Conservation (phyloP, 352 stramenopile genomes). For the Aphanomyces astaci region DNA sequence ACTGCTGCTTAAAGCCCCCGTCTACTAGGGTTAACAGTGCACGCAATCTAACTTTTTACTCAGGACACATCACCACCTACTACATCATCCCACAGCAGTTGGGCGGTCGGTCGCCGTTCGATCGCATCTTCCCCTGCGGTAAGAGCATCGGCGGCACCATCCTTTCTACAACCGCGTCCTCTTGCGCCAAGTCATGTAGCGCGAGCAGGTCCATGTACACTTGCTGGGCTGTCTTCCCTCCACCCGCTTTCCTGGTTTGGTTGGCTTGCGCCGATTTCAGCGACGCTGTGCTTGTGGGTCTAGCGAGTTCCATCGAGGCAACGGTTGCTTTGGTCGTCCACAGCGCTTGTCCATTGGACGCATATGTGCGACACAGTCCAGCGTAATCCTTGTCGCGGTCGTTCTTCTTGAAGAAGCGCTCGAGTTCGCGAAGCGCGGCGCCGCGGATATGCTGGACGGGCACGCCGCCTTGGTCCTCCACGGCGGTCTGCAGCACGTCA, state of each 20-base stretch:
- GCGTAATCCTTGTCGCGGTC: conserved; percentile 5
- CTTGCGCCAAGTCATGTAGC: background rate
- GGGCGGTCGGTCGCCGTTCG: background rate
- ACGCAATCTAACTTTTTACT: no score
- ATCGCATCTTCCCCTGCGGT: background rate
- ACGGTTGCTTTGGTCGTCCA: background rate
- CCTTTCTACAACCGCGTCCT: background rate
- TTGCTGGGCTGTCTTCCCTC: background rate
- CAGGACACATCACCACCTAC: no score
- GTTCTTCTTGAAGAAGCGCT: background rate
- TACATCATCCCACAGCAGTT: background rate
- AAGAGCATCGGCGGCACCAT: background rate
- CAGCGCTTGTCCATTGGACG: conserved; percentile 5
- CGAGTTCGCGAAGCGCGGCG: background rate
- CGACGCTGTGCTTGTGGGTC: background rate
- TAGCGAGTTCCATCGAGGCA: background rate
- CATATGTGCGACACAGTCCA: background rate
- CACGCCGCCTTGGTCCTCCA: background rate
- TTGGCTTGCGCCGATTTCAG: background rate
- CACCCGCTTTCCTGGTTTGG: background rate
- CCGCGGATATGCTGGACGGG: conserved; percentile 1
- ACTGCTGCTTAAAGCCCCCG: no score
- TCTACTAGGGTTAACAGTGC: no score
- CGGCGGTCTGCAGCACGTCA: background rate
- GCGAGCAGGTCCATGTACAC: conserved; percentile 8